Percentiles rank a stretch among this genome's conserved stretches.
phyloP scores from a whole-genome alignment of 2,329 filamentous ascomycete species.

The Lachnellula willkommii region DNA sequence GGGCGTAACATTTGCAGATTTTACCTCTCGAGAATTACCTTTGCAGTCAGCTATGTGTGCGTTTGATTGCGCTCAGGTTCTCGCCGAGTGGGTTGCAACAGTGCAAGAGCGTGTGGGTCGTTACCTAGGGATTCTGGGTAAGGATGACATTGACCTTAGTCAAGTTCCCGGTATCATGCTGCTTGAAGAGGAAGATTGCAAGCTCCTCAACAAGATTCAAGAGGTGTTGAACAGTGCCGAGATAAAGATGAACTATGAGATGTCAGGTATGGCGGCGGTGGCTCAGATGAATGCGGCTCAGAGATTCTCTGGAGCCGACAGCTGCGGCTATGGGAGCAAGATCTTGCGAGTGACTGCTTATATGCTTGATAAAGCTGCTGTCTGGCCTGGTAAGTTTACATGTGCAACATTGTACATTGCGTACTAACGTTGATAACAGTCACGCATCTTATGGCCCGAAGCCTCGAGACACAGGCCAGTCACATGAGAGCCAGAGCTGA shows the following conservation, averaged over 20 bases:
- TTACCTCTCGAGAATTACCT: constrained; percentile 76
- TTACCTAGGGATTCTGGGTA: constrained; percentile 80
- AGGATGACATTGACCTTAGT: constrained; percentile 70
- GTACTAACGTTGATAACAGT: constrained; percentile 40
- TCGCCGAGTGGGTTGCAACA: constrained; percentile 90
- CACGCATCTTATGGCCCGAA: constrained; percentile 63
- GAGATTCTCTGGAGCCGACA: constrained; percentile 51
- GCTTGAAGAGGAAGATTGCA: constrained; percentile 85
- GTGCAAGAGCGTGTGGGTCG: constrained; percentile 90
- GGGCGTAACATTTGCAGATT: constrained; percentile 78
- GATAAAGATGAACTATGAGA: constrained; percentile 64
- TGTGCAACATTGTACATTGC: background rate
- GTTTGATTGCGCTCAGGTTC: constrained; percentile 88
- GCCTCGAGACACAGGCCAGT: constrained; percentile 57
- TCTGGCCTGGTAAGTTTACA: constrained; percentile 74
- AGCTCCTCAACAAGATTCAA: constrained; percentile 75
- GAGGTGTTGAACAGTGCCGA: constrained; percentile 74
- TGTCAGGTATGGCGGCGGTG: constrained; percentile 48
- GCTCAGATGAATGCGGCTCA: constrained; percentile 46
- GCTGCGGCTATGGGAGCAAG: constrained; percentile 77
- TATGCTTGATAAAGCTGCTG: constrained; percentile 80
- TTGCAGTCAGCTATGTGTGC: constrained; percentile 87
- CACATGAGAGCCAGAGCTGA: constrained; percentile 58
- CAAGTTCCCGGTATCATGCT: constrained; percentile 85
- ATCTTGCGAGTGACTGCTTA: constrained; percentile 78